phyloP scores from a whole-genome alignment of 768 basidiomycete genomes.

The Trametes cingulata region DNA sequence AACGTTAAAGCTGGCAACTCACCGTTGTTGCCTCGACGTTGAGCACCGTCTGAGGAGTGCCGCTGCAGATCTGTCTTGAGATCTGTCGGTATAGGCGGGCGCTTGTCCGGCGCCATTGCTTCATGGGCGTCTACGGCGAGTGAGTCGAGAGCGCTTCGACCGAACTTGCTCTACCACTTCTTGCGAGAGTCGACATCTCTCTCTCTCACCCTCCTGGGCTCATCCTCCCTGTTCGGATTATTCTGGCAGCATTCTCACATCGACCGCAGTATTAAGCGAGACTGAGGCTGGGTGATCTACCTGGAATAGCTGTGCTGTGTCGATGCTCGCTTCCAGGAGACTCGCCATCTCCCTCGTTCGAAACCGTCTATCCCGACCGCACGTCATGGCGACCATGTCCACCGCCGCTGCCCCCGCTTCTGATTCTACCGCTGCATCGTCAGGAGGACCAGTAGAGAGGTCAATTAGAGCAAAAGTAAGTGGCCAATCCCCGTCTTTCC shows the following conservation, averaged over 20 bases:
- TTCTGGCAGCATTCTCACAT: not conserved
- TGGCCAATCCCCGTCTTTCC: conserved; percentile 4
- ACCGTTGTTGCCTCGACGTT: too few species aligned
- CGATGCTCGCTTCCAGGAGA: conserved; percentile 19
- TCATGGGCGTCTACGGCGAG: too few species aligned
- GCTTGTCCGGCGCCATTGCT: too few species aligned
- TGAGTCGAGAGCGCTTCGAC: too few species aligned
- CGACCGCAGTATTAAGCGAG: too few species aligned
- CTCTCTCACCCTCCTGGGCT: too few species aligned
- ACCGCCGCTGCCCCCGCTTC: conserved; percentile 9
- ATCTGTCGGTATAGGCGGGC: too few species aligned
- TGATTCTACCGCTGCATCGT: conserved; percentile 19
- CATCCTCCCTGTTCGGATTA: not conserved
- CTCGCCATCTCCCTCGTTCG: conserved; percentile 23
- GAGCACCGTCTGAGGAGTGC: too few species aligned
- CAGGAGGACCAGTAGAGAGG: conserved; percentile 53
- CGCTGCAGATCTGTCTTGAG: too few species aligned
- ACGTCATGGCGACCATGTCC: conserved; percentile 20
- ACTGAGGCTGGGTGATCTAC: not conserved
- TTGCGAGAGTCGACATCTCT: too few species aligned
- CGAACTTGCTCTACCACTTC: too few species aligned
- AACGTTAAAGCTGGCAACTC: too few species aligned
- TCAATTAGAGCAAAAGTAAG: conserved; percentile 62
- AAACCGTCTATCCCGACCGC: conserved; percentile 19
- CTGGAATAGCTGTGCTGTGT: not conserved